These are phyloP conservation scores for Inosperma sp. DNA, from an alignment of 768 basidiomycete species.

Conservation along the genomic window DNA sequence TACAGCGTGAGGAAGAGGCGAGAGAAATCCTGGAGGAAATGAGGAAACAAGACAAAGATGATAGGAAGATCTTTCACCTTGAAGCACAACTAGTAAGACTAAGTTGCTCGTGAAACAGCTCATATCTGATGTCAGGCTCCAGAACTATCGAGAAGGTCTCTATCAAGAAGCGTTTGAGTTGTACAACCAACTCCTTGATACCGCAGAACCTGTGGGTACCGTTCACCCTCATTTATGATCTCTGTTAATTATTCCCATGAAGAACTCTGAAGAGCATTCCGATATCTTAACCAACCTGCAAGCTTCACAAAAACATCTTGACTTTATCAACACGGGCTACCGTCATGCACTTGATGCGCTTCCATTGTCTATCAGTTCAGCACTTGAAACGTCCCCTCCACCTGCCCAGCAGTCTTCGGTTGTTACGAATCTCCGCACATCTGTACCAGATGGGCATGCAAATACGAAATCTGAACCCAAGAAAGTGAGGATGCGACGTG, in stretches of 20 bases:
- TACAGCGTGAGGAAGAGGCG: conserved; percentile 75
- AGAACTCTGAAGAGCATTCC: conserved; percentile 85
- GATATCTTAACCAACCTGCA: conserved; percentile 84
- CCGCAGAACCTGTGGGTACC: conserved; percentile 64
- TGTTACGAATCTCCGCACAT: conserved; percentile 29
- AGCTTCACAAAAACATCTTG: conserved; percentile 76
- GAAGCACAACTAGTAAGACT: conserved; percentile 81
- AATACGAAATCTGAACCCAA: conserved; percentile 34
- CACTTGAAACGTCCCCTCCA: conserved; percentile 64
- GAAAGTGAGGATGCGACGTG: conserved; percentile 59
- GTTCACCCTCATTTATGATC: neutral
- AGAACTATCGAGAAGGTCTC: conserved; percentile 76
- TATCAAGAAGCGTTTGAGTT: conserved; percentile 72
- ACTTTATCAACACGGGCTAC: conserved; percentile 75
- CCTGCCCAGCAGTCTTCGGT: conserved; percentile 31
- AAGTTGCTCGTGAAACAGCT: neutral
- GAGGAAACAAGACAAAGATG: conserved; percentile 44
- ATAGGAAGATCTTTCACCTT: conserved; percentile 69
- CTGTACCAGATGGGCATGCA: conserved; percentile 25
- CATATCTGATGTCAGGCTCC: neutral
- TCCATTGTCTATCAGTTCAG: conserved; percentile 44
- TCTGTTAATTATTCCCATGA: conserved; percentile 4
- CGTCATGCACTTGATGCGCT: conserved; percentile 59
- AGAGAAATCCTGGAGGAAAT: conserved; percentile 44
- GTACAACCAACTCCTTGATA: conserved; percentile 78